These are phyloP conservation scores for Corrigiola litoralis DNA, from an alignment of 179 eudicot genomes.

Conservation along the genomic window DNA sequence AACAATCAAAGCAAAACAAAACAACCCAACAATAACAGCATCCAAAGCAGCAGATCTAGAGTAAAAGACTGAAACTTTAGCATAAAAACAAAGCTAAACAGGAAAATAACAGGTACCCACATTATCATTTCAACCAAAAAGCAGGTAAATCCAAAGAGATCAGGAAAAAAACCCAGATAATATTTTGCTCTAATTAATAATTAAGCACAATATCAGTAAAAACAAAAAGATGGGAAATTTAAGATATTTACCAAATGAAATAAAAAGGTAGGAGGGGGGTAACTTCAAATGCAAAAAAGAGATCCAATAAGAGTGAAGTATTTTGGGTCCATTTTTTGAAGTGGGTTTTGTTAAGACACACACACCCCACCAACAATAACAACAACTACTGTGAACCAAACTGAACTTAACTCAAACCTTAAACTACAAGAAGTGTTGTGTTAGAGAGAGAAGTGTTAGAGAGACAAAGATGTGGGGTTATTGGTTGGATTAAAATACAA, in stretches of 20 bases:
- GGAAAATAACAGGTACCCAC: constrained; percentile 33
- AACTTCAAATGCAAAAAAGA: constrained; percentile 25
- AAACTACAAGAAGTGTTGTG: too few relatives aligned
- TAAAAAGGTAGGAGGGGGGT: not conserved
- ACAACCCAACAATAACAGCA: not conserved
- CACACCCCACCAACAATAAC: constrained; percentile 14
- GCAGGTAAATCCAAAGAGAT: constrained; percentile 21
- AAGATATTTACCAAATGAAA: constrained; percentile 13
- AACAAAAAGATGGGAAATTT: not conserved
- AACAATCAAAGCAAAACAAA: not conserved
- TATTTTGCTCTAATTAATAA: not conserved
- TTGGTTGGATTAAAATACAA: constrained; percentile 5
- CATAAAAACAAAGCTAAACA: constrained; percentile 22
- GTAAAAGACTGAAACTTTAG: constrained; percentile 12
- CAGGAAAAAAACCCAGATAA: constrained; percentile 25
- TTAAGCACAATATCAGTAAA: not conserved
- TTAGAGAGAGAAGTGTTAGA: not conserved
- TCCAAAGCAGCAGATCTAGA: constrained; percentile 32
- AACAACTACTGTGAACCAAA: constrained; percentile 26
- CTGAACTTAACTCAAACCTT: constrained; percentile 8
- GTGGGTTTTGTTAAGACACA: not conserved
- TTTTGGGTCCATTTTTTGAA: constrained; percentile 22
- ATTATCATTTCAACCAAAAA: constrained; percentile 24
- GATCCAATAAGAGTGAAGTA: constrained; percentile 30
- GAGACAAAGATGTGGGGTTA: constrained; percentile 9